Base-by-base conservation (phyloP, 805 yeast genomes). In the Crinitomyces ghanaensis region DNA sequence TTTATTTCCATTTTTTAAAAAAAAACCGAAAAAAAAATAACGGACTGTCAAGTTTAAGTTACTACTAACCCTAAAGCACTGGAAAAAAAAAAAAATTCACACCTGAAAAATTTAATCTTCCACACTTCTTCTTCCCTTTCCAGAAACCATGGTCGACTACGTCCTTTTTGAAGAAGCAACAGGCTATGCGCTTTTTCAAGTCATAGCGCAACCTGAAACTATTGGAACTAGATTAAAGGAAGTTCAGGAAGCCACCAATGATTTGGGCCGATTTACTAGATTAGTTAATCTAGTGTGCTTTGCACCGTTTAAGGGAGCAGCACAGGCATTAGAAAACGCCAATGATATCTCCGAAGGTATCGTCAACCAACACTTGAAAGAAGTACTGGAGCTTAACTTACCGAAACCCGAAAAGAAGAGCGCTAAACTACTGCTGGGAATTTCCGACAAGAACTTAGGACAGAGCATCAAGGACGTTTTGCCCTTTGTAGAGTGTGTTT, bases 231-330 rank as follows among this genome's bases (percentile, higher is more conserved):
- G 93, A 56, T 69, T 82, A 62, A 79, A 78, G 59, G 98, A 91
- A 62, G 97, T 91, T 28, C 97, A 91, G 66, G 76, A 75, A 48
- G 86, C 94, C 39, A 70, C 84, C 40, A 76, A 70, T 48, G 97
- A 91, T 53, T 72, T 91, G 45, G 77, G 77, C 42, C 70, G 75
- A 56, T 86, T 91, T 57, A 81, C 95, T 51, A 91, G 91, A 65
- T 68, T 88, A 68, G 77, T 91, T 48, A 94, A 86, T 62, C 72
- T 91, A 37, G 93, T 83, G 18, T 81, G 95, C 11, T 91, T 91
- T 63, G 94, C 95, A 40, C 98, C 98, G 32, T 91, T 91, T 72
- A 86, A 91, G 63, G 96, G 96, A 53, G 98, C 98, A 41, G 97
- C 98, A 34, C 97, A 91, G 63, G 98, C 98, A 40, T 73, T 91